Conservation (phyloP, 768 basidiomycete genomes). For the Strobilomyces echinocephalus region DNA sequence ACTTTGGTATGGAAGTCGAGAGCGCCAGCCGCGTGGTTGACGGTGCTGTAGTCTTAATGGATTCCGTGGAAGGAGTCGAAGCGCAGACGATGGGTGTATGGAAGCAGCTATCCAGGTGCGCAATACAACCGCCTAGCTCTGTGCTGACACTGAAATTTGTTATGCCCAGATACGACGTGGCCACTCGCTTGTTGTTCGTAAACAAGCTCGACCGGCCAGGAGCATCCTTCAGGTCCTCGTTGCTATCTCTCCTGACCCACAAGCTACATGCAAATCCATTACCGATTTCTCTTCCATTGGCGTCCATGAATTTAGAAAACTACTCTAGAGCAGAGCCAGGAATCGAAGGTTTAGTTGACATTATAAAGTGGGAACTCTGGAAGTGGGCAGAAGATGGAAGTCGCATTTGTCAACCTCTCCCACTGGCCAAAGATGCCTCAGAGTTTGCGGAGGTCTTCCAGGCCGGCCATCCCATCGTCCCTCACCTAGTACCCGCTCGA, state of each 20-base stretch:
- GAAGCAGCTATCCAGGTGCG: conserved; percentile 79
- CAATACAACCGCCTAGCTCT: conserved; percentile 5
- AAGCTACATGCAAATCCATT: conserved; percentile 73
- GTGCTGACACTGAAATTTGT: conserved; percentile 2
- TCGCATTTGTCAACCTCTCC: conserved; percentile 42
- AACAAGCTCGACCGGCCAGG: conserved; percentile 89
- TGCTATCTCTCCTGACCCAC: conserved; percentile 70
- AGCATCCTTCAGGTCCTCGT: conserved; percentile 68
- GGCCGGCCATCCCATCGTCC: conserved; percentile 59
- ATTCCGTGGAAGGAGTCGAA: conserved; percentile 90
- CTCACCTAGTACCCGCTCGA: conserved; percentile 64
- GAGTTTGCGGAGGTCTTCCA: conserved; percentile 43
- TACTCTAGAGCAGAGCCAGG: conserved; percentile 77
- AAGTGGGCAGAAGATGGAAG: conserved; percentile 58
- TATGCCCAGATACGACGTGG: conserved; percentile 64
- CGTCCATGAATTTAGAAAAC: conserved; percentile 64
- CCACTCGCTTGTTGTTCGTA: conserved; percentile 72
- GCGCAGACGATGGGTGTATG: conserved; percentile 88
- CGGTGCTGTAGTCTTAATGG: conserved; percentile 82
- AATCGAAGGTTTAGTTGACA: conserved; percentile 77
- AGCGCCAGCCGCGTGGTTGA: conserved; percentile 88
- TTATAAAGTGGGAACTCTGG: conserved; percentile 82
- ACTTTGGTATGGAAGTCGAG: conserved; percentile 97
- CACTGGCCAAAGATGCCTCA: conserved; percentile 45
- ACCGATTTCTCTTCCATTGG: conserved; percentile 65